Percentiles rank a stretch among this genome's conserved stretches.
Evolutionary conservation across 441 rosid species (phyloP).

Genomic region (Aquilaria agallochum): DNA sequence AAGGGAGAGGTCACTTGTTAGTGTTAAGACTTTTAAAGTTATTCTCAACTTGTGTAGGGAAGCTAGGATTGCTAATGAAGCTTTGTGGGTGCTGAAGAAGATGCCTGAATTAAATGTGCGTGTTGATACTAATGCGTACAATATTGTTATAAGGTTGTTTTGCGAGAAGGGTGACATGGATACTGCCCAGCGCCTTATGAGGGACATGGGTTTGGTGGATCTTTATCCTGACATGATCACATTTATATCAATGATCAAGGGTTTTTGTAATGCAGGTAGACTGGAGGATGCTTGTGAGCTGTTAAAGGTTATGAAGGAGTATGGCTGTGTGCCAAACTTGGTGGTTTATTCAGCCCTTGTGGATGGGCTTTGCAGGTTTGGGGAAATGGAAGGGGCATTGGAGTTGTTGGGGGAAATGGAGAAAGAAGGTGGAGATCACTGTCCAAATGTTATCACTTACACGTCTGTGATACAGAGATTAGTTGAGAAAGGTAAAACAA

Average conservation of each 20-base stretch:
- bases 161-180: slow-evolving; percentile 57
- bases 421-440: slow-evolving; percentile 50
- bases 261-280: slow-evolving; percentile 51
- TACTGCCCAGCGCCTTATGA: slow-evolving; percentile 50
- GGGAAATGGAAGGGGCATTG: slow-evolving; percentile 45
- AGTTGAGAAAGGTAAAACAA: slow-evolving; percentile 45
- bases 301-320: slow-evolving; percentile 40
- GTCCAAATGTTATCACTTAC: slow-evolving; percentile 63
- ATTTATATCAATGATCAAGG: slow-evolving; percentile 54
- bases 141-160: slow-evolving; percentile 63
- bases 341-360: slow-evolving; percentile 58
- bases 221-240: slow-evolving; percentile 68
- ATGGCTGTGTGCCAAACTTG: slow-evolving; percentile 53
- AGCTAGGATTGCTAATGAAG: slow-evolving; percentile 62
- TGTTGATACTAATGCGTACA: slow-evolving; percentile 47
- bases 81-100: slow-evolving; percentile 60
- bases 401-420: slow-evolving; percentile 70
- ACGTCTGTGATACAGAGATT: slow-evolving; percentile 61
- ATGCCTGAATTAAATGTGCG: slow-evolving; percentile 57
- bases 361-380: slow-evolving; percentile 59
- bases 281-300: slow-evolving; percentile 57
- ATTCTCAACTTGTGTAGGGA: slow-evolving; percentile 64
- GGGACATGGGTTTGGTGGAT: slow-evolving; percentile 61
- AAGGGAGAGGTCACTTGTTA: slow-evolving; percentile 44
- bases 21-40: slow-evolving; percentile 51